These are phyloP conservation scores for Emmonsiellopsis sp. DNA, from an alignment of 2,329 filamentous ascomycete species.

Conservation along the genomic window DNA sequence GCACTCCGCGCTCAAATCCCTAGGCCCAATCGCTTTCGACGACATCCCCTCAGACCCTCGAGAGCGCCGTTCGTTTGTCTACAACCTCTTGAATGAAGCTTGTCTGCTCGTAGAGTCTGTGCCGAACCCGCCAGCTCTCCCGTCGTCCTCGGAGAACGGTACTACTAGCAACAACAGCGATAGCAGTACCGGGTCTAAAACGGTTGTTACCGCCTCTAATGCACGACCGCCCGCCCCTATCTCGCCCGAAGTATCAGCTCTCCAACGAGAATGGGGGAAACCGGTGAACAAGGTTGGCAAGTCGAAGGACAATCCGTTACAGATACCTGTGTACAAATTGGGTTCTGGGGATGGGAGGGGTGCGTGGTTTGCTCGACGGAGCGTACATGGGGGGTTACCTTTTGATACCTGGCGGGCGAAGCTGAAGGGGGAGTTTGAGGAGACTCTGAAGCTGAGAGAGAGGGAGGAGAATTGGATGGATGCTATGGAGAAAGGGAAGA, in stretches of 20 bases:
- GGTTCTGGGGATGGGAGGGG: constrained; percentile 70
- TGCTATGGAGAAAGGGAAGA: constrained; percentile 18
- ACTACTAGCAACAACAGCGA: constrained; percentile 36
- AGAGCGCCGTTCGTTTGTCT: constrained; percentile 46
- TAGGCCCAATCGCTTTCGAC: constrained; percentile 49
- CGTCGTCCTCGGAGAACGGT: background rate
- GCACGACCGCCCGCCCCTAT: constrained; percentile 43
- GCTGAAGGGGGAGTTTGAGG: constrained; percentile 68
- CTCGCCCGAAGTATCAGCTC: constrained; percentile 44
- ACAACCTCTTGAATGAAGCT: constrained; percentile 54
- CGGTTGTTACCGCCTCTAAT: constrained; percentile 44
- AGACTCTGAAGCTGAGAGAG: constrained; percentile 63
- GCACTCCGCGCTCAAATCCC: constrained; percentile 50
- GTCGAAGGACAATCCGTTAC: constrained; percentile 63
- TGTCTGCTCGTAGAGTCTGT: constrained; percentile 70
- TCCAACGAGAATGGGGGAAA: constrained; percentile 81
- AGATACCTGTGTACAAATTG: constrained; percentile 72
- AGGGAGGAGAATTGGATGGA: constrained; percentile 50
- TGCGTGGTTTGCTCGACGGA: constrained; percentile 80
- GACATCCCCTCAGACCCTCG: constrained; percentile 36
- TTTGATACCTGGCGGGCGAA: constrained; percentile 72
- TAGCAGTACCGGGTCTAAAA: constrained; percentile 47
- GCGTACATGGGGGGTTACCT: constrained; percentile 67
- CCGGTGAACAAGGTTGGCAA: constrained; percentile 58
- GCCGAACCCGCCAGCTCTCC: constrained; percentile 24